These are phyloP conservation scores for Agaricales sp. DNA, from an alignment of 1,284 basidiomycete genomes.

Conservation along the genomic window DNA sequence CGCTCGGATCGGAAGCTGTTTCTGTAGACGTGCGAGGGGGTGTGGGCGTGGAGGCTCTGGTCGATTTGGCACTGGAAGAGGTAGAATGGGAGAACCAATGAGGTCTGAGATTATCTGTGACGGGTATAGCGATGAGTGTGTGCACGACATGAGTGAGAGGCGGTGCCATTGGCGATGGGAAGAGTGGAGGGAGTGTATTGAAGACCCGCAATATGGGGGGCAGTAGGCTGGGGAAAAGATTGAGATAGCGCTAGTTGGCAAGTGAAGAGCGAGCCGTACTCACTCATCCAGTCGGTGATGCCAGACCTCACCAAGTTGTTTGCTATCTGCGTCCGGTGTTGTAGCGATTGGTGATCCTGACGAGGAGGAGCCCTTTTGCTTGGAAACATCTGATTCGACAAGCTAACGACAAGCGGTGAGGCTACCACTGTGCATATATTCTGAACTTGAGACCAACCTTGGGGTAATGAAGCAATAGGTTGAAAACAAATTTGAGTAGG, in stretches of 20 bases:
- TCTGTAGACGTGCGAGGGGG: conserved; percentile 19
- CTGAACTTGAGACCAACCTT: conserved; percentile 26
- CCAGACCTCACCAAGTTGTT: conserved; percentile 56
- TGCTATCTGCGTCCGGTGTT: conserved; percentile 15
- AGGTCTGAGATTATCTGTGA: conserved; percentile 22
- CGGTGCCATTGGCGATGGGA: conserved; percentile 47
- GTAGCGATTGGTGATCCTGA: neutral
- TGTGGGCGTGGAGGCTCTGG: neutral
- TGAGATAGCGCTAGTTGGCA: too few relatives aligned
- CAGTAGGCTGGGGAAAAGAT: conserved; percentile 31
- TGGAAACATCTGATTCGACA: neutral
- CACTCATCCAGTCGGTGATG: conserved; percentile 59
- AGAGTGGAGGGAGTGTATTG: conserved; percentile 45
- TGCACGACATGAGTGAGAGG: conserved; percentile 72
- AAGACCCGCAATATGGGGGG: conserved; percentile 54
- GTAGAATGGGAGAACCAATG: conserved; percentile 4
- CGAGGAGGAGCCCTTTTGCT: neutral
- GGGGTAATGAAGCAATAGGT: conserved; percentile 63
- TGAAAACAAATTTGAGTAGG: conserved; percentile 69
- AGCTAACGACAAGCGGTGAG: neutral
- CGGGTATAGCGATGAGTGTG: conserved; percentile 60
- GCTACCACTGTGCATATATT: neutral
- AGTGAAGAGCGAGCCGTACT: conserved; percentile 14
- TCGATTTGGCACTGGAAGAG: neutral
- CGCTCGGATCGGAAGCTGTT: conserved; percentile 24